Base-by-base conservation (phyloP, 176 grass and related monocot genomes). In the Alopecurus myosuroides region DNA sequence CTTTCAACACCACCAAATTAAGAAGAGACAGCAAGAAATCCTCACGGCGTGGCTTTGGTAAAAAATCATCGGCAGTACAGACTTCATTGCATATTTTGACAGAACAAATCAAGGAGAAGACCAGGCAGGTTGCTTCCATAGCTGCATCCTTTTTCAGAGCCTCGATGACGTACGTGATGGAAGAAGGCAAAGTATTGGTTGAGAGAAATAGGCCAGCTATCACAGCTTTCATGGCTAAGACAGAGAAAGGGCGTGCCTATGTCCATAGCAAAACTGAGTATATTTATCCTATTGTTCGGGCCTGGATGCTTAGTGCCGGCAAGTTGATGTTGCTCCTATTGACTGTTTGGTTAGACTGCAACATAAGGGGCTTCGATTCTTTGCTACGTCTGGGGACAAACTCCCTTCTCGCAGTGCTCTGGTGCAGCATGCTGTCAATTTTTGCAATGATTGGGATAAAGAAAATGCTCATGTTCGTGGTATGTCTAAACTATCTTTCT, bases 341-440 rank as follows among this genome's bases (percentile, higher is more conserved):
- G 55, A 87, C 94, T 65, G 88, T 90, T 84, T 99, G 97, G 97
- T 67, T 99, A 77, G 91, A 99, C 86, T 99, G 93, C 86, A 87
- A 78, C 28, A 89, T 96, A 68, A 92, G 97, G 79, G 97, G 97
- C 74, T 90, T 95, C 60, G 89, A 96, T 92, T 99, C 97, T 83
- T 88, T 99, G 70, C 40, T 99, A 58, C 87, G 86, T 35, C 74
- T 96, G 79, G 97, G 97, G 55, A 94, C 97, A 77, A 93, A 92
- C 74, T 99, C 93, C 42, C 85, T 99, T 71, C 89, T 99, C 81
- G 88, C 90, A 74, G 86, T 95, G 77, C 66, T 99, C 79, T 99
- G 93, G 91, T 99, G 97, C 79, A 90, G 89, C 85, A 84, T 81
- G 12, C 76, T 99, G 33, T 99, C 97, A 69, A 68, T 92, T 79